Conservation (phyloP, 495 filamentous ascomycete genomes). For the Penicillium samsonianum region DNA sequence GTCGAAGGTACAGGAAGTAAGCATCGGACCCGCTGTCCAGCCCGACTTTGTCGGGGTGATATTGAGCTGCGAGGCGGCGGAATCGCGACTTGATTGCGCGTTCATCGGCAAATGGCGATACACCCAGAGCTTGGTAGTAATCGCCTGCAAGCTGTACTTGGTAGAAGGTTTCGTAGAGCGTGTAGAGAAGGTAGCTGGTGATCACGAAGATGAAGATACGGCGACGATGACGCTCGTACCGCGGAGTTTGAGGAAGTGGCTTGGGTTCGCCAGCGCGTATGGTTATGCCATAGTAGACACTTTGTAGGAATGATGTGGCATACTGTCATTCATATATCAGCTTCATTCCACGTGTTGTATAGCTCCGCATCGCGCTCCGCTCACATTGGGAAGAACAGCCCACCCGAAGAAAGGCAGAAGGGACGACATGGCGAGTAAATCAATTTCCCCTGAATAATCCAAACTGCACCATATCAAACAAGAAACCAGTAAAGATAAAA, state of each 20-base stretch:
- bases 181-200: slow-evolving; percentile 82
- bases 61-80: slow-evolving; percentile 75
- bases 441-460: background rate
- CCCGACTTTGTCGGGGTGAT: slow-evolving; percentile 86
- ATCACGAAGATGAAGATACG: slow-evolving; percentile 83
- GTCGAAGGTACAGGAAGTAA: slow-evolving; percentile 79
- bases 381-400: slow-evolving; percentile 75
- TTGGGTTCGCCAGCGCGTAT: slow-evolving; percentile 88
- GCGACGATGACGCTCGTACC: slow-evolving; percentile 69
- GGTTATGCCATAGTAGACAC: slow-evolving; percentile 81
- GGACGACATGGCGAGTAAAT: slow-evolving; percentile 36
- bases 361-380: slow-evolving; percentile 26
- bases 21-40: slow-evolving; percentile 41
- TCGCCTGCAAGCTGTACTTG: slow-evolving; percentile 66
- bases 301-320: slow-evolving; percentile 75
- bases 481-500: background rate
- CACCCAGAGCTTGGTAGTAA: slow-evolving; percentile 75
- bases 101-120: slow-evolving; percentile 68
- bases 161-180: slow-evolving; percentile 89
- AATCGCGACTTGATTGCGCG: slow-evolving; percentile 81
- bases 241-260: slow-evolving; percentile 70
- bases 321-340: slow-evolving; percentile 50
- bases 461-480: background rate
- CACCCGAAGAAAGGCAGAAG: slow-evolving; percentile 79
- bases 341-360: slow-evolving; percentile 1